These are phyloP conservation scores for Cajanus cajan DNA, from an alignment of 306 rosid genomes.

Conservation along the genomic window DNA sequence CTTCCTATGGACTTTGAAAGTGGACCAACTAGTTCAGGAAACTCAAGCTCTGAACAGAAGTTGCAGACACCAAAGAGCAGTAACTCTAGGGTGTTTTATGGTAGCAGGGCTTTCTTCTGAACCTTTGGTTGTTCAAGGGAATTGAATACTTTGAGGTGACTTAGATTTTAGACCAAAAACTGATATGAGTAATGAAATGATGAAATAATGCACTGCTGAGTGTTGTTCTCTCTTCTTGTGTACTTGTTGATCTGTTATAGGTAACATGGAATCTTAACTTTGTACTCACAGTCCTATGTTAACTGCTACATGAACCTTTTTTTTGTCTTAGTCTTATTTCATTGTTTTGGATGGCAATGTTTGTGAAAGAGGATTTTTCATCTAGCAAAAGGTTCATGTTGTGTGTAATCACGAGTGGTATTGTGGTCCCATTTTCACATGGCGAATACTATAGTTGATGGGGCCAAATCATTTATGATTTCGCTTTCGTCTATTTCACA, in stretches of 20 bases:
- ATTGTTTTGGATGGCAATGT: constrained; percentile 31
- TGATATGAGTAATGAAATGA: constrained; percentile 51
- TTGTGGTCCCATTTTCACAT: constrained; percentile 50
- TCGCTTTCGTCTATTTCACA: constrained; percentile 25
- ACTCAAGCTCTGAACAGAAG: constrained; percentile 79
- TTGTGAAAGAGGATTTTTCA: constrained; percentile 34
- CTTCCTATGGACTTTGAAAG: constrained; percentile 83
- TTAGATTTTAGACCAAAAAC: constrained; percentile 47
- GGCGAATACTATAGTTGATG: constrained; percentile 30
- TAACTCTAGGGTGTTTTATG: constrained; percentile 82
- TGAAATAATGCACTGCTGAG: constrained; percentile 59
- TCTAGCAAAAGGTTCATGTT: constrained; percentile 20
- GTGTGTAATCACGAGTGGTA: constrained; percentile 38
- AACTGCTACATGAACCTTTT: constrained; percentile 43
- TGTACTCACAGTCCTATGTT: constrained; percentile 46
- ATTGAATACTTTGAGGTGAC: constrained; percentile 42
- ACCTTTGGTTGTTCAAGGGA: constrained; percentile 37
- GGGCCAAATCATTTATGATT: neutral
- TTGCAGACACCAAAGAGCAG: constrained; percentile 48
- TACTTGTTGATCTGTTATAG: constrained; percentile 45
- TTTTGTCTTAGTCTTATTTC: constrained; percentile 22
- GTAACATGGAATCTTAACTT: constrained; percentile 50
- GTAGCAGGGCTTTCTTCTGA: constrained; percentile 97
- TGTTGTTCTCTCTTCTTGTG: constrained; percentile 45
- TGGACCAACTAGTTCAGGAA: constrained; percentile 69